phyloP scores from a whole-genome alignment of 768 basidiomycete species.

The Boletus pseudopeckii region DNA sequence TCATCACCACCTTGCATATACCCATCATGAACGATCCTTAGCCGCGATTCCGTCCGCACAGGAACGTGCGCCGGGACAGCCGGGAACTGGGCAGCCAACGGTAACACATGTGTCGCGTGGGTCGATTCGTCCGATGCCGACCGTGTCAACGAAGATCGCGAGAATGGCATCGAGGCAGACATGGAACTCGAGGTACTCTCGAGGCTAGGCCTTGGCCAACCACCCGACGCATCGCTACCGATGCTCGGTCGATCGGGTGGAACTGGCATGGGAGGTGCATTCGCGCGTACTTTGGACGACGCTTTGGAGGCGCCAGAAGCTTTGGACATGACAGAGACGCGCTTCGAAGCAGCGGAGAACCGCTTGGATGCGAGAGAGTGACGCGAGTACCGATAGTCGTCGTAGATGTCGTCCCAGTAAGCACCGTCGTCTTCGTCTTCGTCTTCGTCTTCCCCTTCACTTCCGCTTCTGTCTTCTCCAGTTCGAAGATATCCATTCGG shows the following conservation, averaged over 20 bases:
- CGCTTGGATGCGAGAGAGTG: constrained; percentile 46
- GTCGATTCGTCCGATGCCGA: constrained; percentile 25
- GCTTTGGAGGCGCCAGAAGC: constrained; percentile 23
- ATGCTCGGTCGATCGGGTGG: constrained; percentile 25
- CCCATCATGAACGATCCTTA: constrained; percentile 29
- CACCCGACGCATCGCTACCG: constrained; percentile 20
- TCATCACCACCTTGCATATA: constrained; percentile 18
- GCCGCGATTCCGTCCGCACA: constrained; percentile 29
- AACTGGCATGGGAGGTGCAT: constrained; percentile 27
- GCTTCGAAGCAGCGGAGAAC: constrained; percentile 3
- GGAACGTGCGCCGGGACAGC: constrained; percentile 31
- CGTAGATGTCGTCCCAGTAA: constrained; percentile 79
- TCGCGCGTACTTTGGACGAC: constrained; percentile 22
- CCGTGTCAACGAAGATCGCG: constrained; percentile 21
- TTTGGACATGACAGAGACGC: constrained; percentile 19
- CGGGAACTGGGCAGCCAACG: constrained; percentile 30
- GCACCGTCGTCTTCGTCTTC: constrained; percentile 31
- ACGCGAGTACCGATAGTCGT: constrained; percentile 73
- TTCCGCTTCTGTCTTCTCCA: constrained; percentile 5
- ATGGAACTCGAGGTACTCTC: constrained; percentile 24
- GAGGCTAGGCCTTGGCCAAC: constrained; percentile 21
- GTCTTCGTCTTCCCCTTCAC: constrained; percentile 23
- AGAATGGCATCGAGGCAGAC: constrained; percentile 13
- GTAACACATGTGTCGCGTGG: constrained; percentile 14
- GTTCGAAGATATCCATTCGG: not conserved